phyloP scores from a whole-genome alignment of 2,329 filamentous ascomycete species.

The Septoria petroselini region DNA sequence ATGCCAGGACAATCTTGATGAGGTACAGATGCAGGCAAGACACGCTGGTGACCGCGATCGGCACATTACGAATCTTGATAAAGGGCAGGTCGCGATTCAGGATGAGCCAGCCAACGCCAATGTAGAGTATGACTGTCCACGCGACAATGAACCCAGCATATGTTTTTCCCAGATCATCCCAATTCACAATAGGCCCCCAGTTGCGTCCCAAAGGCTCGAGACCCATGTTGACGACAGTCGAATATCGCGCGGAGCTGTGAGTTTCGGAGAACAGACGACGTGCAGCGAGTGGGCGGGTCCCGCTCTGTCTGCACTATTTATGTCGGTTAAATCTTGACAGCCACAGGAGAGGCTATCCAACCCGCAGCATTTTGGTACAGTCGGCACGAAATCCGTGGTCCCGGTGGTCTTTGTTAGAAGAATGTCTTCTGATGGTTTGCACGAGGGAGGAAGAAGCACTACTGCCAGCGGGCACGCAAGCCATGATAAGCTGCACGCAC shows the following conservation, averaged over 20 bases:
- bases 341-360: constrained; percentile 3
- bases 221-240: constrained; percentile 38
- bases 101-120: constrained; percentile 26
- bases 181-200: constrained; percentile 30
- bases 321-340: neutral
- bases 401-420: neutral
- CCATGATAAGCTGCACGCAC: constrained; percentile 6
- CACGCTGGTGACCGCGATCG: constrained; percentile 27
- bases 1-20: constrained; percentile 44
- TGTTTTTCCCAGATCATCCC: constrained; percentile 28
- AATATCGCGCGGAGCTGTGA: neutral
- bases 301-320: neutral
- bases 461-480: constrained; percentile 2
- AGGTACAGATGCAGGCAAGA: constrained; percentile 43
- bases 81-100: constrained; percentile 26
- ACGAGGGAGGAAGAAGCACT: neutral
- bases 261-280: neutral
- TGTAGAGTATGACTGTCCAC: constrained; percentile 26
- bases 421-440: neutral
- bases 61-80: constrained; percentile 30
- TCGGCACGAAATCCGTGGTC: constrained; percentile 5
- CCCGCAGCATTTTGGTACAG: constrained; percentile 5
- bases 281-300: neutral
- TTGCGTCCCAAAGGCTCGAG: constrained; percentile 29
- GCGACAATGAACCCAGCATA: constrained; percentile 27